Evolutionary conservation across 2,329 filamentous ascomycete genomes (phyloP), one percentile per base, ranked within the genome.

Genomic region (Penicillium rolfsii): DNA sequence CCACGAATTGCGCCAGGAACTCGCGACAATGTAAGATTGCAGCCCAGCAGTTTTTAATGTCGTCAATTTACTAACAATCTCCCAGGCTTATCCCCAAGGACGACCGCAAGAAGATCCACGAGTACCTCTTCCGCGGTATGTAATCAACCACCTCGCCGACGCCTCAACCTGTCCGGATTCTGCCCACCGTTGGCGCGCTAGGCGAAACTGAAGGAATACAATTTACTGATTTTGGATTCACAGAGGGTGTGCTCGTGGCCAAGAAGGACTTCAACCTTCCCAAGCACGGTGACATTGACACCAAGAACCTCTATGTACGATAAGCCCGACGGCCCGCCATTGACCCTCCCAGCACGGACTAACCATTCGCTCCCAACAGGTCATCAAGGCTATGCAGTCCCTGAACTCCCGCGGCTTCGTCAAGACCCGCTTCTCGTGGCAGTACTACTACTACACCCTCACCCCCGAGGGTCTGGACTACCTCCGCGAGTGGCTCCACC

Each of bases 371-470:
- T 36, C 46, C 54, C 52, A 65, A 68, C 67, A 86, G 83, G 84
- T 98, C 82, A 91, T 99, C 89, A 99, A 99, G 89, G 95, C 95
- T 78, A 90, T 89, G 85, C 95, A 99, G 87, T 99, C 95, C 70
- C 89, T 99, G 79, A 96, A 89, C 85, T 97, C 93, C 74, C 94
- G 95, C 81, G 94, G 94, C 81, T 98, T 91, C 84, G 89, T 99
- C 85, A 99, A 99, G 91, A 99, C 95, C 76, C 95, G 96, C 84
- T 99, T 99, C 91, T 97, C 93, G 73, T 97, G 93, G 93, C 93
- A 97, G 85, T 97, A 93, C 88, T 97, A 98, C 90, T 99, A 99
- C 91, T 99, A 99, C 90, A 97, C 95, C 83, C 90, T 99, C 83
- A 97, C 94, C 81, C 91, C 93, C 79, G 93, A 98, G 73, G 95